Evolutionary conservation across 2,329 filamentous ascomycete species (phyloP).

Genomic region (Tolypocladium inflatum): DNA sequence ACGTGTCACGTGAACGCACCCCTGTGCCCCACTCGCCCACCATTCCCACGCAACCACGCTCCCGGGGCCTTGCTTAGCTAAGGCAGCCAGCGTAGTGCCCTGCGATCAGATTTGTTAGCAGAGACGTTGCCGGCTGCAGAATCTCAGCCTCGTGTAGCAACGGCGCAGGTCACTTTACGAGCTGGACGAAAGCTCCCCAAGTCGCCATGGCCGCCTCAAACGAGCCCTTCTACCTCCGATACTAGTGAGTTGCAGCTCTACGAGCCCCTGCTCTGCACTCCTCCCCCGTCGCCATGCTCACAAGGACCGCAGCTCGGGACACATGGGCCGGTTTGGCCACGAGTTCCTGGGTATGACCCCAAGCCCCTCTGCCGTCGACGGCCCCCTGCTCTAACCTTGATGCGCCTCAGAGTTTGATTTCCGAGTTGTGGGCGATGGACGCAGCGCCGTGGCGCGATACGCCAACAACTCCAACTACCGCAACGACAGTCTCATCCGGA

Average conservation of each 20-base stretch:
- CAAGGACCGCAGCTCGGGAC: constrained; percentile 63
- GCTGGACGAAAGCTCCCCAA: neutral
- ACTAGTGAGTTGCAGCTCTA: constrained; percentile 63
- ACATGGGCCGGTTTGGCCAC: constrained; percentile 94
- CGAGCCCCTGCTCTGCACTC: neutral
- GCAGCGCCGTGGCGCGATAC: constrained; percentile 89
- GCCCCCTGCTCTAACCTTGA: neutral
- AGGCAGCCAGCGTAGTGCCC: neutral
- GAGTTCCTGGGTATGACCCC: constrained; percentile 73
- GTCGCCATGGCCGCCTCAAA: constrained; percentile 51
- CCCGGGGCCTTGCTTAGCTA: neutral
- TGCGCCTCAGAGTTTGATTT: constrained; percentile 81
- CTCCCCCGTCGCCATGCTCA: neutral
- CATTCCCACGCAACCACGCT: neutral
- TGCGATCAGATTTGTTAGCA: neutral
- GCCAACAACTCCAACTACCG: constrained; percentile 99
- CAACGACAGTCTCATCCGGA: constrained; percentile 95
- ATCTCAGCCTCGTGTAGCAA: neutral
- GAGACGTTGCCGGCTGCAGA: neutral
- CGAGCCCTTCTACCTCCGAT: constrained; percentile 90
- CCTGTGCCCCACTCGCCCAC: neutral
- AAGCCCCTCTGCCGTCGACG: neutral
- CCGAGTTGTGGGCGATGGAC: constrained; percentile 80
- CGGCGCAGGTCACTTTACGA: neutral
- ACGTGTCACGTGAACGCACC: neutral